These are phyloP conservation scores for Pseudovirgaria hyperparasitica DNA, from an alignment of 2,329 filamentous ascomycete genomes.

Conservation along the genomic window DNA sequence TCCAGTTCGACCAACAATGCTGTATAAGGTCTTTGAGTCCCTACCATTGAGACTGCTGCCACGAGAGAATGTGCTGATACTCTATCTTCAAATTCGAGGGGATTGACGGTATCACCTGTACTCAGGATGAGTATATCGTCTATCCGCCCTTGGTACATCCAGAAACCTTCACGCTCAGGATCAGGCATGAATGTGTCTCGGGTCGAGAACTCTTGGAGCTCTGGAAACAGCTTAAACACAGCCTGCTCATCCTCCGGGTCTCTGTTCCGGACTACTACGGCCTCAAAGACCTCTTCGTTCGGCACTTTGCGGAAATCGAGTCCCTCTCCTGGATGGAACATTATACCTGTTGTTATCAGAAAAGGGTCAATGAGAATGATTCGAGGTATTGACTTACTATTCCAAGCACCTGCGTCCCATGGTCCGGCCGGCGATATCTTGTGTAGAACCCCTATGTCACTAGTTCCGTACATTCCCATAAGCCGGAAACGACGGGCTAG, in stretches of 20 bases:
- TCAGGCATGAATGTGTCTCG: constrained; percentile 11
- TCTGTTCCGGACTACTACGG: constrained; percentile 7
- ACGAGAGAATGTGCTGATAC: constrained; percentile 14
- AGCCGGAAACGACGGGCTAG: too few relatives aligned
- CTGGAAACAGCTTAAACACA: constrained; percentile 10
- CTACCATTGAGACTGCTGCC: constrained; percentile 19
- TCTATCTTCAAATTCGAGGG: constrained; percentile 10
- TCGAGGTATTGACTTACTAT: too few relatives aligned
- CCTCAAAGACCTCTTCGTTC: constrained; percentile 8
- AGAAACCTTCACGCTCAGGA: constrained; percentile 5
- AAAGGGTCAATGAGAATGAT: too few relatives aligned
- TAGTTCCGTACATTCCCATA: too few relatives aligned
- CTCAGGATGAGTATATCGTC: constrained; percentile 12
- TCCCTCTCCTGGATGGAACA: too few relatives aligned
- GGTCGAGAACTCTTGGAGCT: constrained; percentile 6
- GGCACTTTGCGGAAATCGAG: too few relatives aligned
- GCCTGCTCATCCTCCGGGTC: constrained; percentile 8
- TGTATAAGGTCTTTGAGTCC: constrained; percentile 15
- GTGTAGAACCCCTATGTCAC: too few relatives aligned
- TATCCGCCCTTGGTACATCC: constrained; percentile 10
- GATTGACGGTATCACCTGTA: constrained; percentile 12
- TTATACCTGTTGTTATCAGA: too few relatives aligned
- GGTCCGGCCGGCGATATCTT: too few relatives aligned
- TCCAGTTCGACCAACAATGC: constrained; percentile 14
- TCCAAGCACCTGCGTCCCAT: too few relatives aligned